These are phyloP conservation scores for Talaromyces ruber DNA, from an alignment of 495 filamentous ascomycete species.

Conservation along the genomic window DNA sequence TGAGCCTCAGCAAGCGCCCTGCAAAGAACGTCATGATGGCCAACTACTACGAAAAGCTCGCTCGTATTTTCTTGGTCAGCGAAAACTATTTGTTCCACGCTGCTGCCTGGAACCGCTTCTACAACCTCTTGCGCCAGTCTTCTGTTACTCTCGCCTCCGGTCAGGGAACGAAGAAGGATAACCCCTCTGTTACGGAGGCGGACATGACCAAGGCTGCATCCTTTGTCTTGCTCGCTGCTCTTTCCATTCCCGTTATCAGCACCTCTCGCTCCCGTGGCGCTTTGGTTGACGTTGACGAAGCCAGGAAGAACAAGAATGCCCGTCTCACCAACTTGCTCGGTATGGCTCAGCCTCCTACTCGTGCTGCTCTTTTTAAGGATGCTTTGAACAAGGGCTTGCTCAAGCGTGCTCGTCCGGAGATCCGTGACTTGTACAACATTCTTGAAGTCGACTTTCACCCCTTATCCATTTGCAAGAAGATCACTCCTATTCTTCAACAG, in stretches of 20 bases:
- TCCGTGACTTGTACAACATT: slow-evolving; percentile 94
- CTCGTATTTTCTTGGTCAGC: slow-evolving; percentile 94
- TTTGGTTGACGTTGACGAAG: slow-evolving; percentile 93
- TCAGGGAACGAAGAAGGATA: slow-evolving; percentile 85
- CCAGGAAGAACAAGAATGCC: slow-evolving; percentile 96
- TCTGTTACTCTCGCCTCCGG: slow-evolving; percentile 76
- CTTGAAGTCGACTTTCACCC: slow-evolving; percentile 99
- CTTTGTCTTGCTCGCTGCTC: slow-evolving; percentile 89
- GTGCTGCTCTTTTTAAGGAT: slow-evolving; percentile 89
- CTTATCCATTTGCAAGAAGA: slow-evolving; percentile 97
- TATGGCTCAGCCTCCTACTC: slow-evolving; percentile 81
- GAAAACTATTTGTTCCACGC: slow-evolving; percentile 99
- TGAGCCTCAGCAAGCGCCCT: slow-evolving; percentile 96
- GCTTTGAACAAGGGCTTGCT: slow-evolving; percentile 88
- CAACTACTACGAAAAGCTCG: slow-evolving; percentile 99
- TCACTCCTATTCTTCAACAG: slow-evolving; percentile 88
- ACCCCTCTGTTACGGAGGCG: slow-evolving; percentile 77
- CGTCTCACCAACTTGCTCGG: slow-evolving; percentile 92
- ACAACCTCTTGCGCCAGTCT: slow-evolving; percentile 88
- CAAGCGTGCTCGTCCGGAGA: slow-evolving; percentile 84
- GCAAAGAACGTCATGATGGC: slow-evolving; percentile 99
- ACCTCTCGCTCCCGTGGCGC: slow-evolving; percentile 92
- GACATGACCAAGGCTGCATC: slow-evolving; percentile 86
- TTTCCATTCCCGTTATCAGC: slow-evolving; percentile 97
- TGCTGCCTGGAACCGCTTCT: slow-evolving; percentile 93